Base-by-base conservation (phyloP, 2,329 filamentous ascomycete genomes). In the Colletotrichum musicola region DNA sequence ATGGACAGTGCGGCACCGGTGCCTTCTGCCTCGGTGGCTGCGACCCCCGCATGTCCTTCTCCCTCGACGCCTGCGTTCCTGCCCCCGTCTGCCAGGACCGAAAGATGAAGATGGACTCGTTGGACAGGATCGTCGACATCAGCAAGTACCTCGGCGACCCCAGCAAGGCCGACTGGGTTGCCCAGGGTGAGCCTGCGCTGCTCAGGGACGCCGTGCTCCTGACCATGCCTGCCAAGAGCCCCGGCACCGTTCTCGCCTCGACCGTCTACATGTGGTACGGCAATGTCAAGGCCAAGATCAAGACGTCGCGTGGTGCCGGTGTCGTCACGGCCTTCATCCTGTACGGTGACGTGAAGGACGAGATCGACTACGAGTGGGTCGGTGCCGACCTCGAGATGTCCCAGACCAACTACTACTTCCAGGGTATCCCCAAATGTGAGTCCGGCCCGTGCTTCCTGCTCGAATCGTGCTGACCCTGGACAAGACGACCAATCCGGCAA, bases 261-360 rank as follows among this genome's bases (percentile, higher is more conserved):
- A 95, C 94, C 66, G 86, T 89, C 73, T 98, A 98, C 82, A 91
- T 99, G 81, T 98, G 96, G 96, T 99, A 98, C 80, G 96, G 96
- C 77, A 97, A 93, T 80, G 91, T 97, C 75, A 92, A 92, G 79
- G 94, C 93, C 62, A 92, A 84, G 64, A 85, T 98, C 80, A 96
- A 94, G 85, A 95, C 94, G 0, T 92, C 91, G 72, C 90, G 93
- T 75, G 95, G 94, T 66, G 83, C 85, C 53, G 96, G 96, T 85
- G 96, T 99, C 22, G 92, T 99, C n/a, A 97, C 94, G 2, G 95
- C 94, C 35, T 99, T 99, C 78, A 99, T 99, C 79, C 85, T 98
- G 77, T 89, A 98, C 80, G 95, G 93, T 42, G 95, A 98, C 76
- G 92, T 97, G 76, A 97, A 98, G 86, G 96, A 99, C 77, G 96